These are phyloP conservation scores for Fusarium sterilihyphosum DNA, from an alignment of 2,329 filamentous ascomycete species.

Conservation along the genomic window DNA sequence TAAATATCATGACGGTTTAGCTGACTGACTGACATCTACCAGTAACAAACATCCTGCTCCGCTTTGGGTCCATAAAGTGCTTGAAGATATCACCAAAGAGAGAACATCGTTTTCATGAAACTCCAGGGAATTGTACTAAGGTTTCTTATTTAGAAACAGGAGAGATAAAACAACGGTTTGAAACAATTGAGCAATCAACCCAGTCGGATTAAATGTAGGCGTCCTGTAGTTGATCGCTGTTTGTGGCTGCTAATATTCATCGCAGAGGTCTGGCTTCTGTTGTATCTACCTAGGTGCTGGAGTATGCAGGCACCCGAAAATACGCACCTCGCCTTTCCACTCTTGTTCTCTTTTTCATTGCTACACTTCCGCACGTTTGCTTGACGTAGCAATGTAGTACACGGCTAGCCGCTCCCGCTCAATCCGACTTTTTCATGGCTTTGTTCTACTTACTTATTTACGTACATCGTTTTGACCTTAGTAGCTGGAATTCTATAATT, in stretches of 20 bases:
- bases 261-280: background rate
- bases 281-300: background rate
- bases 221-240: background rate
- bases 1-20: background rate
- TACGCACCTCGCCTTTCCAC: conserved; percentile 5
- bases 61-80: background rate
- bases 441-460: background rate
- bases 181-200: background rate
- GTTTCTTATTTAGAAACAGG: background rate
- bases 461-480: background rate
- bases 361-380: background rate
- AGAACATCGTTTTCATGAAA: background rate
- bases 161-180: background rate
- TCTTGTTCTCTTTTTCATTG: background rate
- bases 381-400: background rate
- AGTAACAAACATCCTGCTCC: background rate
- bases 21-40: background rate
- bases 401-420: background rate
- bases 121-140: background rate
- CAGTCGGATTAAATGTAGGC: background rate
- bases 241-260: background rate
- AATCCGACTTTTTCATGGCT: background rate
- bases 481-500: background rate
- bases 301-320: conserved; percentile 3
- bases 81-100: background rate